These are phyloP conservation scores for Neospermospora avenae DNA, from an alignment of 2,329 filamentous ascomycete genomes.

Conservation along the genomic window DNA sequence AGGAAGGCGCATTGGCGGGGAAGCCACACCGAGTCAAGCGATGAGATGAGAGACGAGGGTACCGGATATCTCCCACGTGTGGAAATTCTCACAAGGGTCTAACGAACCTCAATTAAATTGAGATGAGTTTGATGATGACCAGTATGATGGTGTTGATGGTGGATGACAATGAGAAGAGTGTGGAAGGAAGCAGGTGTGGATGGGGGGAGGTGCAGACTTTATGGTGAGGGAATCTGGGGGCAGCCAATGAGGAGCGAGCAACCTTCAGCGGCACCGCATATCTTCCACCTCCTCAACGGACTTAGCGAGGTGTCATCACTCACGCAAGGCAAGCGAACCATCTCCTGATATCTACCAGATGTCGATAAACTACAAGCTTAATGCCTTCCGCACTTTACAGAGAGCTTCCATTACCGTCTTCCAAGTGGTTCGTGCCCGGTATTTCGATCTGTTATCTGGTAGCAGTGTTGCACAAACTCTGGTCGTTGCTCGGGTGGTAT, in stretches of 20 bases:
- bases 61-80: constrained; percentile 30
- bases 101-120: constrained; percentile 24
- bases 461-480: neutral
- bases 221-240: constrained; percentile 19
- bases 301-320: constrained; percentile 25
- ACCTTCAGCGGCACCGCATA: constrained; percentile 15
- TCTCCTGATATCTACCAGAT: neutral
- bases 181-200: constrained; percentile 30
- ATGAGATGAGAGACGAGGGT: constrained; percentile 34
- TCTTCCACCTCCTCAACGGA: constrained; percentile 8
- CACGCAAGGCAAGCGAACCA: neutral
- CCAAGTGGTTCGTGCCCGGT: neutral
- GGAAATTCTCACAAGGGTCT: constrained; percentile 25
- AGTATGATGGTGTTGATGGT: constrained; percentile 17
- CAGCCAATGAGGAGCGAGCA: constrained; percentile 21
- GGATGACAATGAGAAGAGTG: constrained; percentile 20
- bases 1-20: constrained; percentile 27
- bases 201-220: constrained; percentile 30
- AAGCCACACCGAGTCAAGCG: constrained; percentile 23
- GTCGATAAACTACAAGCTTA: neutral
- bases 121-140: constrained; percentile 27
- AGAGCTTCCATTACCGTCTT: neutral
- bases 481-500: too few relatives aligned
- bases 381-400: neutral
- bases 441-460: neutral